Evolutionary conservation across 345 rosid species (phyloP).

Genomic region (Tarenaya hassleriana): DNA sequence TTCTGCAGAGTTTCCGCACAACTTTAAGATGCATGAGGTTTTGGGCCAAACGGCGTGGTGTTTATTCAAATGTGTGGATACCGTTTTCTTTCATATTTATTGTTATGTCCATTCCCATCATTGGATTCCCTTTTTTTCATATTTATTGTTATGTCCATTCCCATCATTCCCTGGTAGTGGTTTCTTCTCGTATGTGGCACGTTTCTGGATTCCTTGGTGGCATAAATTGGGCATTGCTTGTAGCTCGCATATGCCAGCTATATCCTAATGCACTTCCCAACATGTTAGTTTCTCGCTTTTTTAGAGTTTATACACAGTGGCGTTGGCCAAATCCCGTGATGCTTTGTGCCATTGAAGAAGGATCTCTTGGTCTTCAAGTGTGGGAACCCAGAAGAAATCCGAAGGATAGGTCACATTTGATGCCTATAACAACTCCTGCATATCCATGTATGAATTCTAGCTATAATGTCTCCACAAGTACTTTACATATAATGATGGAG

Average conservation of each 20-base stretch:
- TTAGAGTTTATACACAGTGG: slow-evolving; percentile 90
- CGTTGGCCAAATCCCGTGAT: slow-evolving; percentile 97
- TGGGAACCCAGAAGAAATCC: slow-evolving; percentile 96
- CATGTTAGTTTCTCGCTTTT: slow-evolving; percentile 88
- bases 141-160: too few species aligned
- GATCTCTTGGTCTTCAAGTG: slow-evolving; percentile 85
- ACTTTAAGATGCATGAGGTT: slow-evolving; percentile 88
- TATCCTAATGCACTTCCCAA: slow-evolving; percentile 95
- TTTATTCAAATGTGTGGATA: slow-evolving; percentile 83
- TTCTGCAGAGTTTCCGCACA: slow-evolving; percentile 70
- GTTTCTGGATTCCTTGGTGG: slow-evolving; percentile 99
- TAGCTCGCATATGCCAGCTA: slow-evolving; percentile 96
- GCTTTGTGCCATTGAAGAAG: slow-evolving; percentile 84
- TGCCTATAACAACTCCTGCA: slow-evolving; percentile 99
- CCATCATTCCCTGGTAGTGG: too few species aligned
- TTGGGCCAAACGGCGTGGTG: slow-evolving; percentile 98
- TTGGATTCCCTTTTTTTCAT: too few species aligned
- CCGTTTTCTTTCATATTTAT: too few species aligned
- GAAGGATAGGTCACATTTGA: slow-evolving; percentile 74
- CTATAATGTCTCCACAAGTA: slow-evolving; percentile 88
- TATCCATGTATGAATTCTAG: slow-evolving; percentile 97
- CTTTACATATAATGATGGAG: slow-evolving; percentile 78
- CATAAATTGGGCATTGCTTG: slow-evolving; percentile 97
- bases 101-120: too few species aligned
- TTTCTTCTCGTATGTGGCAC: slow-evolving; percentile 30